Evolutionary conservation across 1,284 basidiomycete genomes (phyloP), one percentile per base, ranked within the genome.

Genomic region (Irpex sp.): DNA sequence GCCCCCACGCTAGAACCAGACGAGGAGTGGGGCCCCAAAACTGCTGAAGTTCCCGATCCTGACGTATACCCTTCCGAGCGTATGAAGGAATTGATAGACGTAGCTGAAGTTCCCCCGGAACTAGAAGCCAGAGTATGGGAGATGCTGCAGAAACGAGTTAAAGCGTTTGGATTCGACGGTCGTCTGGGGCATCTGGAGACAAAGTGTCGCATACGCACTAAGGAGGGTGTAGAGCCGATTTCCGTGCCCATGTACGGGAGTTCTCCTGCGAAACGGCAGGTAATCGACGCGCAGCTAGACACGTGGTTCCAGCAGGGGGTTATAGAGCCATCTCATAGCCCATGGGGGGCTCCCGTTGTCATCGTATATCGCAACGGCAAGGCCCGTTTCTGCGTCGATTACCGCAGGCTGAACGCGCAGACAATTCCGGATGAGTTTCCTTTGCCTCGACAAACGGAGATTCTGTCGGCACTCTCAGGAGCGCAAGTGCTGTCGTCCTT

Each of bases 371-470:
- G 73, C 3, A 73, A 76, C 60, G 67, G 72, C 11, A 77, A 78
- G 65, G 68, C 73, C 5, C 11, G 44, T 3, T 31, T 31, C 31
- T 31, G 31, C 4, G 31, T 31, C 31, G 31, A 31, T 5, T 31
- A 31, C 31, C 3, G 31, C 3, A 31, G 31, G 4, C 31, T 31
- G 4, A 31, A 31, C 31, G 31, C 31, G 3, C 31, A 31, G 31
- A 31, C 31, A 31, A 5, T 31, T 5, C 31, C 31, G 31, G 31
- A 31, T 5, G 31, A 31, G 4, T 31, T 31, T 5, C 79, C 78
- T 0, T 68, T 82, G 9, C 79, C 79, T 1, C 60, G 73, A 31
- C 77, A 79, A 61, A 65, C 68, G 2, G 77, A 79, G 36, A 81
- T 81, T 19, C 52, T 81, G 0, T 71, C 73, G 48, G 66, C 74